Percentiles rank a stretch among this genome's conserved stretches.
These are phyloP conservation scores for Blastobotrys robertii DNA, from an alignment of 805 yeast species.

Conservation along the genomic window DNA sequence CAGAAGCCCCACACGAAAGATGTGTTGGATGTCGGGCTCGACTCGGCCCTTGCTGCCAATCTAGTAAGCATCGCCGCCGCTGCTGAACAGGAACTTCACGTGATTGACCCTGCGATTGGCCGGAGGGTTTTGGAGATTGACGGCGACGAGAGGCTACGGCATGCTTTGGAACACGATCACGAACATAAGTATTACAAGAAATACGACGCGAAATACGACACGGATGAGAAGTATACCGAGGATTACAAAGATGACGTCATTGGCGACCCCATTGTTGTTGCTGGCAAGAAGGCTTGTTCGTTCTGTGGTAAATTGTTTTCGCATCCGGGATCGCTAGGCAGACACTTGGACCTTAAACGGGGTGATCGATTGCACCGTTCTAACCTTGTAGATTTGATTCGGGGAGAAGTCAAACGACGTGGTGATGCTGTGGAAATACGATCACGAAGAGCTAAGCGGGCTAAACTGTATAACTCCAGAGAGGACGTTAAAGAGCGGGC, in stretches of 20 bases:
- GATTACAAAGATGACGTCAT: background rate
- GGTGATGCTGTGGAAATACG: slow-evolving; percentile 37
- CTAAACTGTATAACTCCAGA: slow-evolving; percentile 38
- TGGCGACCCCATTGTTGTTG: slow-evolving; percentile 7
- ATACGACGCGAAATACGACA: background rate
- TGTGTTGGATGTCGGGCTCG: slow-evolving; percentile 4
- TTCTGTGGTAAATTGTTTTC: slow-evolving; percentile 47
- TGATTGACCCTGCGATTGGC: slow-evolving; percentile 3
- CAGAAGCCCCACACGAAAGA: slow-evolving; percentile 1
- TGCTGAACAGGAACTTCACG: slow-evolving; percentile 1
- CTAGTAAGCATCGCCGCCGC: background rate
- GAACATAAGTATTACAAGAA: background rate
- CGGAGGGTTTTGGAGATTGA: background rate
- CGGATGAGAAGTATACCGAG: background rate
- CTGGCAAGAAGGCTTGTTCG: slow-evolving; percentile 34
- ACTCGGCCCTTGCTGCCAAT: slow-evolving; percentile 1
- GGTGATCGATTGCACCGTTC: slow-evolving; percentile 45
- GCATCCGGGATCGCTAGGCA: slow-evolving; percentile 49
- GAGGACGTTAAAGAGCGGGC: slow-evolving; percentile 40
- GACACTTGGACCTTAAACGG: slow-evolving; percentile 48
- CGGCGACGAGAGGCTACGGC: background rate
- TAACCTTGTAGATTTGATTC: slow-evolving; percentile 35
- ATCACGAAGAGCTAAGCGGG: slow-evolving; percentile 32
- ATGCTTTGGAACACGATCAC: background rate
- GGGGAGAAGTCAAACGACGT: slow-evolving; percentile 42